phyloP scores from a whole-genome alignment of 495 filamentous ascomycete genomes.

The Oidiodendron maius region DNA sequence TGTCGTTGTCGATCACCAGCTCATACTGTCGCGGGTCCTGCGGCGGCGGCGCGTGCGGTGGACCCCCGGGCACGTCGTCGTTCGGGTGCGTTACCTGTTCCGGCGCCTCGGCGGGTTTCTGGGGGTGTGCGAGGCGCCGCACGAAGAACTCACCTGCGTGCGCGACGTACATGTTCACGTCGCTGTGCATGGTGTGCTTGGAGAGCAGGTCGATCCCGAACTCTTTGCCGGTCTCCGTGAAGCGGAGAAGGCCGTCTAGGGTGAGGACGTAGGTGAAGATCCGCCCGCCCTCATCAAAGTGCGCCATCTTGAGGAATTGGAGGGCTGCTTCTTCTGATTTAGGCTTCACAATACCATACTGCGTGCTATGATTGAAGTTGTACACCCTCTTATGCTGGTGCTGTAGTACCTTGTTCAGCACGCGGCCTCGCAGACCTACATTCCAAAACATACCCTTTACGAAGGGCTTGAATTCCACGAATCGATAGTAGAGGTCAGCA shows the following conservation, averaged over 20 bases:
- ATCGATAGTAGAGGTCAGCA: conserved; percentile 73
- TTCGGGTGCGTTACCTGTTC: conserved; percentile 20
- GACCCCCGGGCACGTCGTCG: conserved; percentile 19
- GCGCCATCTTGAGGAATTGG: conserved; percentile 79
- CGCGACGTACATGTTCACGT: conserved; percentile 84
- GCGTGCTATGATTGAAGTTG: conserved; percentile 71
- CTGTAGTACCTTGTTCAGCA: conserved; percentile 79
- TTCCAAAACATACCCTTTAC: conserved; percentile 84
- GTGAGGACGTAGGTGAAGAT: conserved; percentile 92
- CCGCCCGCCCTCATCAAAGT: conserved; percentile 76
- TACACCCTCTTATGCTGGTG: conserved; percentile 87
- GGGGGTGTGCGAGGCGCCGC: conserved; percentile 39
- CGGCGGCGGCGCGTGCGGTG: conserved; percentile 25
- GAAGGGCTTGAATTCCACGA: conserved; percentile 87
- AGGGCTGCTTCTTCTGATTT: conserved; percentile 57
- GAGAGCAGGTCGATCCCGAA: conserved; percentile 87
- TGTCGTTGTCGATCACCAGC: conserved; percentile 91
- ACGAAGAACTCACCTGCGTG: conserved; percentile 93
- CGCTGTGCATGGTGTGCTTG: conserved; percentile 94
- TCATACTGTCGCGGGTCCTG: conserved; percentile 56
- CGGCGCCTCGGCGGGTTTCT: conserved; percentile 31
- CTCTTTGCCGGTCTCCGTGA: conserved; percentile 91
- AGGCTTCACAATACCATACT: conserved; percentile 50
- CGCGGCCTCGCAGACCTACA: conserved; percentile 64
- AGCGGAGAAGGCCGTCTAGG: conserved; percentile 76